Conservation (phyloP, 2,329 filamentous ascomycete genomes). For the Exophiala viscosa region DNA sequence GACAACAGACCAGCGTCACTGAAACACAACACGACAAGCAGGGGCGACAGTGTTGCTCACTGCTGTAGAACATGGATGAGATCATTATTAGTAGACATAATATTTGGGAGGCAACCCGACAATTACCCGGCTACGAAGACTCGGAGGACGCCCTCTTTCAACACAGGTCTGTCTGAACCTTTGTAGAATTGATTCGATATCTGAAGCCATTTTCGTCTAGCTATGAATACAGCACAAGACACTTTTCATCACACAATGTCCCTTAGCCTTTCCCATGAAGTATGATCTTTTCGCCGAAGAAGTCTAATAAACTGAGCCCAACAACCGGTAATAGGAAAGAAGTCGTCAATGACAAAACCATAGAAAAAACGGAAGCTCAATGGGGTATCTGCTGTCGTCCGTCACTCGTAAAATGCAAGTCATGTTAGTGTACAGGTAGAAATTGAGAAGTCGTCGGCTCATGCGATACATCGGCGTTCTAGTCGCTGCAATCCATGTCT, state of each 20-base stretch:
- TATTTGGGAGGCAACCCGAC: too few species aligned
- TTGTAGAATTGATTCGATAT: neutral
- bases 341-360: conserved; percentile 7
- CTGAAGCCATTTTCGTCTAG: neutral
- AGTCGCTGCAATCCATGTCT: conserved; percentile 22
- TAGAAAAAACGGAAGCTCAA: conserved; percentile 7
- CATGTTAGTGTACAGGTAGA: conserved; percentile 16
- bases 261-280: conserved; percentile 2
- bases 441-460: conserved; percentile 16
- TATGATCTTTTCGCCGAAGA: neutral
- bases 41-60: neutral
- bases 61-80: too few species aligned
- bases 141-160: too few species aligned
- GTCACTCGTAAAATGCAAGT: conserved; percentile 21
- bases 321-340: neutral
- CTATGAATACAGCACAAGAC: conserved; percentile 6
- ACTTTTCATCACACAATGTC: neutral
- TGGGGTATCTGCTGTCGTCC: conserved; percentile 18
- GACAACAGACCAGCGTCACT: neutral
- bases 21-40: neutral
- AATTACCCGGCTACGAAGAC: too few species aligned
- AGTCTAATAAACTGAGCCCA: conserved; percentile 4
- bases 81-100: too few species aligned
- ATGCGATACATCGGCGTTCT: conserved; percentile 12
- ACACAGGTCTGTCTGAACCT: too few species aligned